Base-by-base conservation (phyloP, 1,284 basidiomycete species). In the Thecaphora thlaspeos region DNA sequence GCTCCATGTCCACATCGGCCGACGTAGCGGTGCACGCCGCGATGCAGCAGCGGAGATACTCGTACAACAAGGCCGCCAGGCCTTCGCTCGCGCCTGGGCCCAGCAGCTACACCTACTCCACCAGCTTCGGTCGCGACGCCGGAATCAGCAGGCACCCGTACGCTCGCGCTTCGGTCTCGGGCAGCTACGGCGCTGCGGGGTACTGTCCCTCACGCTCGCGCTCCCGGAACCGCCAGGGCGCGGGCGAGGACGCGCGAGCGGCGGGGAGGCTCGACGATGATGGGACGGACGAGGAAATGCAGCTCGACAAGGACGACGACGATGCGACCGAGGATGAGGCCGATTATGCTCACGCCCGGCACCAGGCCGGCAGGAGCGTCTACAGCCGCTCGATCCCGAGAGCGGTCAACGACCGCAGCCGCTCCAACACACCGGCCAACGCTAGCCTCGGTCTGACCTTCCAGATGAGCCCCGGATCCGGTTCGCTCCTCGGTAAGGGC, bases 221-320 rank as follows among this genome's bases (percentile, higher is more conserved):
- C 36, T 61, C 58, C 7, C 55, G 57, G 26, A 44, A 54, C 18
- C 42, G 57, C 17, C 48, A 61, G 34, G 51, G 51, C 39, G 5
- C 14, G 10, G 41, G 41, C 21, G 54, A 60, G 11, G 57, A 51
- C 1, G 39, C 22, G 4, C 39, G 42, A n/a, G 44, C 53, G 43
- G 48, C 46, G 2, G 39, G 38, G 19, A 43, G 46, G 14, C 40
- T 36, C 19, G 53, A 75, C 36, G 75, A 76, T 43, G 75, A 77
- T 43, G 74, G 70, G 55, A 75, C 74, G 10, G 74, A 76, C 49
- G 75, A 77, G 22, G 73, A 77, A 51, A 64, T 72, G 62, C 56
- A 56, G 24, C 59, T 70, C 48, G 66, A 58, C 39, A 34, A 54
- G 24, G 52, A 56, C 18, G 70, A 71, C 23, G 71, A 69, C 32